Conservation (phyloP, 768 basidiomycete species). For the Hirschioporus abietinus region DNA sequence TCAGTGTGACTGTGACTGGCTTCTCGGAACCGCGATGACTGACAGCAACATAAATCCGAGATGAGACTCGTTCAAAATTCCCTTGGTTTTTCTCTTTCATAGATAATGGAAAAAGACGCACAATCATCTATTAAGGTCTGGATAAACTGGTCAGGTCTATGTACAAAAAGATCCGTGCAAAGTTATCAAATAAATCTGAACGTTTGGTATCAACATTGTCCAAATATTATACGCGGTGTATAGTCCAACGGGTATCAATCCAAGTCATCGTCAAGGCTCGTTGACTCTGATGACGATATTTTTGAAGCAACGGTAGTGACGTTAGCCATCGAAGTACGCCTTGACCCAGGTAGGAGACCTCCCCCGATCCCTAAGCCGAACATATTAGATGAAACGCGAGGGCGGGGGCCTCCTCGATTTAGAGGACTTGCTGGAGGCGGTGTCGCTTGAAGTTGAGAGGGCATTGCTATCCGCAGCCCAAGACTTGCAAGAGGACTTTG, state of each 20-base stretch:
- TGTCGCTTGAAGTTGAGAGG: slow-evolving; percentile 22
- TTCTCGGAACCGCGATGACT: neutral
- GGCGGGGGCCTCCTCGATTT: neutral
- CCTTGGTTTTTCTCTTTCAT: neutral
- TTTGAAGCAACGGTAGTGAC: neutral
- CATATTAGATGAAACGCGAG: neutral
- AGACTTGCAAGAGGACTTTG: slow-evolving; percentile 41
- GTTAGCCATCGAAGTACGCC: neutral
- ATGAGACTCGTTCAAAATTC: neutral
- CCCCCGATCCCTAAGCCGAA: neutral
- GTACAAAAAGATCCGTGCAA: too few relatives aligned
- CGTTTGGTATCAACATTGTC: neutral
- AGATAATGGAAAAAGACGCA: neutral
- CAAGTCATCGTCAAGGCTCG: neutral
- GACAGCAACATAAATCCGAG: neutral
- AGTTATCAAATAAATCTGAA: too few relatives aligned
- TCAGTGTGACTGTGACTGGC: neutral
- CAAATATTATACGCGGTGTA: neutral
- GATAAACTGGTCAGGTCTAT: too few relatives aligned
- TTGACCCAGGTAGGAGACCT: neutral
- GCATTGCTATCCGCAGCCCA: slow-evolving; percentile 56
- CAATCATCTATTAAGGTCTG: too few relatives aligned
- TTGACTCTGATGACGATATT: neutral
- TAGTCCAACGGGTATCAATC: neutral
- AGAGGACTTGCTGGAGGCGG: neutral